These are phyloP conservation scores for Vitis hybrid DNA, from an alignment of 177 flowering plant species.

Conservation along the genomic window DNA sequence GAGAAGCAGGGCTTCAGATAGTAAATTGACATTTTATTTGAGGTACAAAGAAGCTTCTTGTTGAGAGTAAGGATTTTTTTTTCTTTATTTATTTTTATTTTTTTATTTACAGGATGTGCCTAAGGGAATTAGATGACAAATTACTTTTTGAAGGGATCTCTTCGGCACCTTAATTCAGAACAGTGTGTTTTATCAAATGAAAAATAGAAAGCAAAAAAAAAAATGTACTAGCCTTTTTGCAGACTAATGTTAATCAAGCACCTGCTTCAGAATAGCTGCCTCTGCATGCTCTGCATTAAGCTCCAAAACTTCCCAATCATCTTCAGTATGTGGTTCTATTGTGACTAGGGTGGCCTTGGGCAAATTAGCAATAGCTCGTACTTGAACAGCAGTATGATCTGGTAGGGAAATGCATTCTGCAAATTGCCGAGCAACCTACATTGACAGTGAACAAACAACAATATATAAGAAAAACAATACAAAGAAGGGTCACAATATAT, in stretches of 20 bases:
- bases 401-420: conserved; percentile 74
- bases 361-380: conserved; percentile 63
- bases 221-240: too few relatives aligned
- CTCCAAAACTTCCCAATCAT: conserved; percentile 99
- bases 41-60: too few relatives aligned
- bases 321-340: conserved; percentile 78
- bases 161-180: too few relatives aligned
- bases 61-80: too few relatives aligned
- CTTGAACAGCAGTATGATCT: conserved; percentile 52
- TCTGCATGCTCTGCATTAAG: conserved; percentile 88
- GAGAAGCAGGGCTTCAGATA: too few relatives aligned
- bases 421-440: conserved; percentile 70
- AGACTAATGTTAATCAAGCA: conserved; percentile 8
- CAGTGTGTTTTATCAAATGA: too few relatives aligned
- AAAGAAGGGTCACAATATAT: not conserved
- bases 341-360: conserved; percentile 70
- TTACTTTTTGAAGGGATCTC: too few relatives aligned
- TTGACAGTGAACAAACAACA: not conserved
- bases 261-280: conserved; percentile 81
- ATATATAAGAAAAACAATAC: not conserved
- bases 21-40: too few relatives aligned
- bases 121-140: too few relatives aligned
- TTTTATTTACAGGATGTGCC: too few relatives aligned
- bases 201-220: too few relatives aligned
- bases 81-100: too few relatives aligned